These are phyloP conservation scores for Hibiscus tridactylites DNA, from an alignment of 345 rosid genomes.

Conservation along the genomic window DNA sequence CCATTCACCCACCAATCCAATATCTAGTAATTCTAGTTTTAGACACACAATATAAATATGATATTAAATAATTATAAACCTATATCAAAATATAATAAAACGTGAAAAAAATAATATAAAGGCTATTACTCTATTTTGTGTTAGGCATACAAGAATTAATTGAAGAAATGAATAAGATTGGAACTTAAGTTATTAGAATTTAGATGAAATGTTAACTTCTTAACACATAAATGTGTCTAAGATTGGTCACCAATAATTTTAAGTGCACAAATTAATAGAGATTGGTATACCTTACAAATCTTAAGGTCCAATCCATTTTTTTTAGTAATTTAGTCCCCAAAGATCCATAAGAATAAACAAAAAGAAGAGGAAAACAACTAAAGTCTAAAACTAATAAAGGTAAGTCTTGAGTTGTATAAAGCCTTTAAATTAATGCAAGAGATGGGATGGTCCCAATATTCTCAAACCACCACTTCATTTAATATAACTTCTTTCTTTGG, in stretches of 20 bases:
- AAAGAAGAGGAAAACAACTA: background rate
- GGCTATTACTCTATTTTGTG: no score
- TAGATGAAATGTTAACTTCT: background rate
- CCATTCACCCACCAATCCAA: background rate
- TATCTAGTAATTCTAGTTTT: background rate
- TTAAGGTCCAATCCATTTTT: background rate
- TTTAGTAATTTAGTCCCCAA: background rate
- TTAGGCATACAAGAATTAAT: background rate
- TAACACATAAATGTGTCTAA: background rate
- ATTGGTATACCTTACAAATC: background rate
- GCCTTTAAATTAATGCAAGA: background rate
- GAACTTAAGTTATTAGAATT: background rate
- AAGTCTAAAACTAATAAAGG: constrained; percentile 2
- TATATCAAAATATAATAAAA: no score
- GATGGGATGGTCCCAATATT: constrained; percentile 22
- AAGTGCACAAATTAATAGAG: background rate
- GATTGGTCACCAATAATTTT: background rate
- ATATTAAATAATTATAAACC: no score
- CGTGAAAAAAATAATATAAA: no score
- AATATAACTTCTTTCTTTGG: background rate
- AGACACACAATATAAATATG: no score
- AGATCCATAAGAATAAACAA: no score
- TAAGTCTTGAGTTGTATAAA: background rate
- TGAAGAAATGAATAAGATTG: background rate
- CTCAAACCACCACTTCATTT: constrained; percentile 1